These are phyloP conservation scores for Corymbia citriodora DNA, from an alignment of 441 rosid species.

Conservation along the genomic window DNA sequence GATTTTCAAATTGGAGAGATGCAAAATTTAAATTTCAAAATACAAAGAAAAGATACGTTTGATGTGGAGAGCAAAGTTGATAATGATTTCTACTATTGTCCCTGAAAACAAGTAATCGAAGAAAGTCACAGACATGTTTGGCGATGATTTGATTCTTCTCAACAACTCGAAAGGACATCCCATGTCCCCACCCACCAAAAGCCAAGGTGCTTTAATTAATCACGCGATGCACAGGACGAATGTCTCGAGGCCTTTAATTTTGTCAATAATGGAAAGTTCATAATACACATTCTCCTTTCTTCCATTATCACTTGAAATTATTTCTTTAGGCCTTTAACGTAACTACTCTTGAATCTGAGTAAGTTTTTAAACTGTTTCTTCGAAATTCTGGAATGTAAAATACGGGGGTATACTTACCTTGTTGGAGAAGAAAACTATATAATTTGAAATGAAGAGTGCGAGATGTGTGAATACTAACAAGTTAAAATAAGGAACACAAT, in stretches of 20 bases:
- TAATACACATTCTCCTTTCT: neutral
- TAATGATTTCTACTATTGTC: neutral
- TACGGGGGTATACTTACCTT: too few relatives aligned
- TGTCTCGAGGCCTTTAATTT: neutral
- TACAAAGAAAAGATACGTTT: neutral
- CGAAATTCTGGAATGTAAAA: too few relatives aligned
- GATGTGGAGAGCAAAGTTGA: neutral
- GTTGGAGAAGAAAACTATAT: too few relatives aligned
- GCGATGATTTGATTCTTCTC: neutral
- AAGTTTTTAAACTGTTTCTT: too few relatives aligned
- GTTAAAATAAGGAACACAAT: too few relatives aligned
- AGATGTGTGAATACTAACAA: too few relatives aligned
- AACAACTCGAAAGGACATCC: neutral
- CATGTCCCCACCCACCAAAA: neutral
- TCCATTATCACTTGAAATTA: neutral
- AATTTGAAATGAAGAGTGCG: too few relatives aligned
- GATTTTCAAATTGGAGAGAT: neutral
- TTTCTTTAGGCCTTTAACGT: neutral
- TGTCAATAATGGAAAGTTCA: neutral
- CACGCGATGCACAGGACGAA: neutral
- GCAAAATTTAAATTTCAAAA: neutral
- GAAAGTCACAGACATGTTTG: neutral
- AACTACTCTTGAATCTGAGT: too few relatives aligned
- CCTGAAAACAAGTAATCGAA: neutral
- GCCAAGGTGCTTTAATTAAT: neutral